phyloP scores from a whole-genome alignment of 176 grass and related monocot genomes.

The Triticum timopheevii region DNA sequence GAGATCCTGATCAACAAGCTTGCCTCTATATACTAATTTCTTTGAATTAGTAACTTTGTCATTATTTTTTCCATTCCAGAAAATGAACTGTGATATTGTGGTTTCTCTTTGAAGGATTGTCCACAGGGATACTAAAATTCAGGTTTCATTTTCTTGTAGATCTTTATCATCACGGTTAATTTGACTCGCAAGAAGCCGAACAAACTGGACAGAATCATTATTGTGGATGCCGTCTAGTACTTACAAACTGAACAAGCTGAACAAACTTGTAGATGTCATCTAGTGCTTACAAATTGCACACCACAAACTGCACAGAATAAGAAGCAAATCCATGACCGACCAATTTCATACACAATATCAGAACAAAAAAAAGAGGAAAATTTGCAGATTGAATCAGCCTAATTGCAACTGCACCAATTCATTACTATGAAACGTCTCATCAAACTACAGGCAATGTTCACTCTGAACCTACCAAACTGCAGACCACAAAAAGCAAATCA shows the following conservation, averaged over 20 bases:
- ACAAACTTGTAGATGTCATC: no score
- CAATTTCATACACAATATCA: neutral
- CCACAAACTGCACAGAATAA: neutral
- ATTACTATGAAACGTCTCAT: neutral
- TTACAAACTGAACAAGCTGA: neutral
- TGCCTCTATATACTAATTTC: neutral
- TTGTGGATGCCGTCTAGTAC: neutral
- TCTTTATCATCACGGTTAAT: neutral
- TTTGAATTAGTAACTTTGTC: neutral
- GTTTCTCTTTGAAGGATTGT: neutral
- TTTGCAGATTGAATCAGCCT: neutral
- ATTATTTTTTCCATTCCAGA: neutral
- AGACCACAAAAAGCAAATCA: neutral
- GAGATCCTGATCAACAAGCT: neutral
- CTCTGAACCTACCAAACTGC: neutral
- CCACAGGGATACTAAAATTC: neutral
- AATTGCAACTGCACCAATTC: conserved; percentile 1
- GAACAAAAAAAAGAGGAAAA: neutral
- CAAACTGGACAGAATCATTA: no score
- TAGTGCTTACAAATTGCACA: neutral
- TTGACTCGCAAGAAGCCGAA: conserved; percentile 10
- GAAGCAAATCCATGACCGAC: neutral
- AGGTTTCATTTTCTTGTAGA: neutral
- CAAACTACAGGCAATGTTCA: conserved; percentile 5
- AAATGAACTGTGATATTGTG: neutral